phyloP scores from a whole-genome alignment of 805 yeast genomes.

The Lipomyces yamanashiensis region DNA sequence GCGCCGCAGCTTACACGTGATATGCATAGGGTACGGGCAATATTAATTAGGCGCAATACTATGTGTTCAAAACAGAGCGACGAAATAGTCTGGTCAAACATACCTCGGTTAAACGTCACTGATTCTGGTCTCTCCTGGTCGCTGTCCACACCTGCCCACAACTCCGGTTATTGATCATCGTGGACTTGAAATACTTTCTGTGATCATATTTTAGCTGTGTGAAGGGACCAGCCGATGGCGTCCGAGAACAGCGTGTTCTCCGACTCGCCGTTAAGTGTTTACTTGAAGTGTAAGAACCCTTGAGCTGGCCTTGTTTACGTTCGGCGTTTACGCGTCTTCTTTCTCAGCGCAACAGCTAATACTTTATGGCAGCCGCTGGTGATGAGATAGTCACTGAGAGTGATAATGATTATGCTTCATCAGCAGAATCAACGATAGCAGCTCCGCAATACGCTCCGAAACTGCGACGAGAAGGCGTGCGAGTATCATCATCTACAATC shows the following conservation, averaged over 20 bases:
- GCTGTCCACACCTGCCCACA: no score
- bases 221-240: constrained; percentile 21
- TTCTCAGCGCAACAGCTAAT: background rate
- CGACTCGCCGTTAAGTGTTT: constrained; percentile 33
- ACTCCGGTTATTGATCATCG: no score
- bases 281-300: constrained; percentile 21
- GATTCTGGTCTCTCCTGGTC: no score
- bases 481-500: background rate
- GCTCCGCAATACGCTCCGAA: constrained; percentile 7
- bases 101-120: no score
- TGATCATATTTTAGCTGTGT: no score
- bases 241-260: constrained; percentile 26
- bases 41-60: background rate
- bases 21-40: constrained; percentile 4
- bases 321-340: background rate
- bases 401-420: constrained; percentile 17
- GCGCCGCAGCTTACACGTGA: no score
- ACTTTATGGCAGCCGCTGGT: constrained; percentile 11
- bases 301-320: background rate
- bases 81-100: no score
- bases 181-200: no score
- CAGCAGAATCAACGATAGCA: constrained; percentile 3
- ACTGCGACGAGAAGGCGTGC: background rate
- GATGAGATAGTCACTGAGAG: constrained; percentile 6
- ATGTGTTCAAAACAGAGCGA: no score